phyloP scores from a whole-genome alignment of 2,329 filamentous ascomycete species.

The Esteya vermicola region DNA sequence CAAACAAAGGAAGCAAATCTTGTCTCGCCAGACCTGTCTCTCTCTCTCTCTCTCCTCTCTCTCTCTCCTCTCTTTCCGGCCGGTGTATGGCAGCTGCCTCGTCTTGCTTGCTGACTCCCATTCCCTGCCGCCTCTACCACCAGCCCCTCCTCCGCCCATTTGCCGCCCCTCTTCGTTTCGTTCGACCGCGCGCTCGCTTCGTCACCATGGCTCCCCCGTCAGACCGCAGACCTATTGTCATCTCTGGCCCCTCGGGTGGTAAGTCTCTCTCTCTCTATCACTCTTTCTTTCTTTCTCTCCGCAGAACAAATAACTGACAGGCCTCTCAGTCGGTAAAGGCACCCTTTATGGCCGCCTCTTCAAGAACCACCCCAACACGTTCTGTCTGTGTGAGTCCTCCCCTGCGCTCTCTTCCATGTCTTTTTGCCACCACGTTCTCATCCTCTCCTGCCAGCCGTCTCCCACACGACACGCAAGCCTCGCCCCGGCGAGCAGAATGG shows the following conservation, averaged over 20 bases:
- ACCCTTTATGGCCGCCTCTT: conserved; percentile 65
- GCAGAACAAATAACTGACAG: conserved; percentile 12
- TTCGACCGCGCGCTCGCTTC: background rate
- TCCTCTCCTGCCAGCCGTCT: conserved; percentile 25
- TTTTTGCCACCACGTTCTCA: background rate
- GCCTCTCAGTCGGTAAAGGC: conserved; percentile 54
- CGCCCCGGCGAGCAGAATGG: conserved; percentile 63
- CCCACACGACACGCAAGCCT: conserved; percentile 69
- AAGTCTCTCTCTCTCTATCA: background rate
- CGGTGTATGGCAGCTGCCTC: background rate
- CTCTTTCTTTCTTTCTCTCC: background rate
- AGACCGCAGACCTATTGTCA: conserved; percentile 53
- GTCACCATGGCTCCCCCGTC: conserved; percentile 18
- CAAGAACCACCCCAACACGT: conserved; percentile 17
- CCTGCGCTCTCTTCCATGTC: conserved; percentile 3
- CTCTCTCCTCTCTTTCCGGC: too few relatives aligned
- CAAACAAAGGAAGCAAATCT: too few relatives aligned
- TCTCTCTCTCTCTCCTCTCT: background rate
- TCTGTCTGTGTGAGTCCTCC: conserved; percentile 9
- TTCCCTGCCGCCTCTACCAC: background rate
- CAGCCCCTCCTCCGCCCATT: background rate
- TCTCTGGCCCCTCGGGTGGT: conserved; percentile 61
- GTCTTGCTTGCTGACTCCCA: background rate
- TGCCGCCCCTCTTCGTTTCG: background rate
- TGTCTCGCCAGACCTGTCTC: too few relatives aligned